Conservation (phyloP, 75 land plant species). For the Isoetes taiwanensis region DNA sequence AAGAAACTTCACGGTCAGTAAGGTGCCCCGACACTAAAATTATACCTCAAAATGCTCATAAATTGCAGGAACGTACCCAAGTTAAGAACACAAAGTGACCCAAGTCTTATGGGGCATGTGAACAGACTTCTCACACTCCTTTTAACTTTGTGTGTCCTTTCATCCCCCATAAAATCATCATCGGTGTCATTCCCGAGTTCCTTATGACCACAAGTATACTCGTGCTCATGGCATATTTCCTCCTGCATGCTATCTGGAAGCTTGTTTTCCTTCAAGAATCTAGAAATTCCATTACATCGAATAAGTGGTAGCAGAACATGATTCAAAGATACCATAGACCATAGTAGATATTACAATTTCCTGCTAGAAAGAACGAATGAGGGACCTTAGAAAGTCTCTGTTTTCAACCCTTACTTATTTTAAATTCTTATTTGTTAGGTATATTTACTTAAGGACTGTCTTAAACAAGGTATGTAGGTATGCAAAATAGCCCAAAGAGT, state of each 20-base stretch:
- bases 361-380: background rate
- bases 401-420: background rate
- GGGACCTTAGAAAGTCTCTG: background rate
- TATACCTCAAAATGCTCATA: background rate
- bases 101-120: constrained; percentile 38
- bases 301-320: background rate
- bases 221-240: constrained; percentile 16
- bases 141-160: constrained; percentile 12
- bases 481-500: background rate
- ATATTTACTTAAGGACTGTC: background rate
- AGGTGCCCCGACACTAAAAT: background rate
- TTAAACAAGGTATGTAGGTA: no score
- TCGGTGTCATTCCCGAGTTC: constrained; percentile 20
- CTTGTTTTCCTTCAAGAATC: constrained; percentile 63
- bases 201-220: constrained; percentile 19
- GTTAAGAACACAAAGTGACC: constrained; percentile 47
- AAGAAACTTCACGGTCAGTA: background rate
- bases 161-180: constrained; percentile 32
- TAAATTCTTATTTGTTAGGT: background rate
- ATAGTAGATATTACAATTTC: background rate
- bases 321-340: background rate
- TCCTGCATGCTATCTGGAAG: constrained; percentile 64
- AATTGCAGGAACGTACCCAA: constrained; percentile 28
- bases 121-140: constrained; percentile 16
- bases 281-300: constrained; percentile 7